A percentile compares a stretch with the other conserved stretches of the same genome.
phyloP scores from a whole-genome alignment of 2,329 filamentous ascomycete species.

The Microsporum canis region DNA sequence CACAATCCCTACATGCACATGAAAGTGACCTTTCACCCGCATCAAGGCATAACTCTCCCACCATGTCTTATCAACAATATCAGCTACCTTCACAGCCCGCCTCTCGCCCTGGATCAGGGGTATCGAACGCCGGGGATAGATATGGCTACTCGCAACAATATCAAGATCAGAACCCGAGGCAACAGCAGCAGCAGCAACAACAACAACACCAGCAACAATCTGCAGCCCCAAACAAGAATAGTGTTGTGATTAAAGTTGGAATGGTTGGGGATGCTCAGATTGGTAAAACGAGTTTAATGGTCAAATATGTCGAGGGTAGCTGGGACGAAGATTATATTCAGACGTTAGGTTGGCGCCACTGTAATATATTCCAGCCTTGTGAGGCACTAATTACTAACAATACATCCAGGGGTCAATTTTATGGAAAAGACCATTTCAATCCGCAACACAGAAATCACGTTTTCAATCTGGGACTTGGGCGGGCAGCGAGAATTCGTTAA shows the following conservation, averaged over 20 bases:
- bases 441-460: conserved; percentile 97
- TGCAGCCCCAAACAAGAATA: conserved; percentile 37
- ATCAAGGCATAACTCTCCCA: conserved; percentile 32
- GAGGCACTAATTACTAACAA: not conserved
- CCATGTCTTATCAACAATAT: conserved; percentile 31
- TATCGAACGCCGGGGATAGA: conserved; percentile 36
- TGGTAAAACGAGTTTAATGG: conserved; percentile 97
- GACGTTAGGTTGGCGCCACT: conserved; percentile 57
- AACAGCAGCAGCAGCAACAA: conserved; percentile 30
- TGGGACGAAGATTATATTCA: conserved; percentile 99
- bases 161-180: conserved; percentile 37
- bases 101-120: conserved; percentile 41
- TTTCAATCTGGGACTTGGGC: conserved; percentile 97
- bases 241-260: conserved; percentile 96
- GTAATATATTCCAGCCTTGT: not conserved
- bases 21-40: conserved; percentile 34
- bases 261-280: conserved; percentile 99
- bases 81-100: conserved; percentile 25
- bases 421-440: conserved; percentile 99
- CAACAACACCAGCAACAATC: conserved; percentile 31
- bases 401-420: conserved; percentile 77
- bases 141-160: conserved; percentile 40
- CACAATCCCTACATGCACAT: conserved; percentile 35
- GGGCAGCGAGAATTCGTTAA: conserved; percentile 99
- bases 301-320: conserved; percentile 98